Base-by-base conservation (phyloP, 2,329 filamentous ascomycete genomes). In the Aspergillus melleus region DNA sequence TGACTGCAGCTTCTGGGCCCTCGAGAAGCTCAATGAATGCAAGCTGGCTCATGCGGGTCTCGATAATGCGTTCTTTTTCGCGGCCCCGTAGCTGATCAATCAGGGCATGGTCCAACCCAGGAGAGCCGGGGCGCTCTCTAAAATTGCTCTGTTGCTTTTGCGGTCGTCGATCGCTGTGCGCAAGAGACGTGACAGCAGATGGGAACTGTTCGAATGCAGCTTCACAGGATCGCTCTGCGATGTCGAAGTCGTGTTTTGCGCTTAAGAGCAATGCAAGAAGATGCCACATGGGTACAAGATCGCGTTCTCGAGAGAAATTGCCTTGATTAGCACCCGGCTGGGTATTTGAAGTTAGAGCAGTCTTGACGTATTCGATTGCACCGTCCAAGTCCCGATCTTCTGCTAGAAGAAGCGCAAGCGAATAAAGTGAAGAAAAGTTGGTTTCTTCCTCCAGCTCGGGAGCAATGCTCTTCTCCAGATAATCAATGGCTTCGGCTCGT, bases 1-100 rank as follows among this genome's bases (percentile, higher is more conserved):
- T 96, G 54, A 98, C 91, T 19, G 95, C 94, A 58, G 89, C 86
- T 59, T 91, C 88, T 0, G 92, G 87, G 1, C 92, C 92, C 72
- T 97, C 92, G 3, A 91, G 79, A 16, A 95, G 79, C 75, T 98
- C 94, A 3, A 95, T 77, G 20, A 99, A 83, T 4, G 90, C 85
- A 61, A 99, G 81, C 70, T 98, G 93, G 11, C 94, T 97, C 86
- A 98, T 96, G 75, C 96, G 96, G 62, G 97, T 88, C 74, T 98
- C 91, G n/a, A 99, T 78, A 47, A 99, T 88, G 52, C 86, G 86
- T 74, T 93, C 91, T 71, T 92, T 96, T 72, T 98, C 93, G 26
- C 87, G 86, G 59, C 88, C 86, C 63, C 92, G 89, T 87, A 97
- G 91, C 49, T 90, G 87, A 65, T 94, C 90, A 0, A 96, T 64